Evolutionary conservation across 129 eudicot genomes (phyloP).

Genomic region (Pulicaria dysenterica): DNA sequence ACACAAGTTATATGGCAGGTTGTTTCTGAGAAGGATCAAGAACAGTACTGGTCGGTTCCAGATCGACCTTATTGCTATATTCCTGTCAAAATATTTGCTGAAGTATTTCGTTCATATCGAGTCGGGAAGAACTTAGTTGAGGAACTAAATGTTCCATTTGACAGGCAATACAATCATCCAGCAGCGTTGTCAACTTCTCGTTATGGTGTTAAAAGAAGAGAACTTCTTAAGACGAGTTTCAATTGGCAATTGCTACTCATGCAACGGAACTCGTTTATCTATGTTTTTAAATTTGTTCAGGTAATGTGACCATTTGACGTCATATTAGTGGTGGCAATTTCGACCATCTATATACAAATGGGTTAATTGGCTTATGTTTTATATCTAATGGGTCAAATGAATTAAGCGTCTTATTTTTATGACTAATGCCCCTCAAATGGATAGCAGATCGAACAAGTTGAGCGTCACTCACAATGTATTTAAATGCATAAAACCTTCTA

Average conservation of each 20-base stretch:
- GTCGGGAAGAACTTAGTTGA: conserved; percentile 66
- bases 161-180: conserved; percentile 77
- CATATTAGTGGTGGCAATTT: neutral
- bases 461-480: neutral
- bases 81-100: conserved; percentile 76
- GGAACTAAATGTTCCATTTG: conserved; percentile 72
- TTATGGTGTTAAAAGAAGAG: conserved; percentile 69
- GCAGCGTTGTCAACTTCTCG: conserved; percentile 86
- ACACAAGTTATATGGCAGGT: conserved; percentile 46
- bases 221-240: conserved; percentile 79
- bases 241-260: conserved; percentile 85
- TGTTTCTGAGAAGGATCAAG: conserved; percentile 89
- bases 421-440: neutral
- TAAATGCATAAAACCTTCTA: neutral
- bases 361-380: conserved; percentile 8
- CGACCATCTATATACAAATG: neutral
- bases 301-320: conserved; percentile 38
- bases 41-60: conserved; percentile 81
- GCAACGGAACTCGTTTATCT: conserved; percentile 89
- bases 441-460: neutral
- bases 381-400: conserved; percentile 9
- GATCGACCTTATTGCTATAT: conserved; percentile 63
- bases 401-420: neutral
- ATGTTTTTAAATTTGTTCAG: conserved; percentile 92
- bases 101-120: conserved; percentile 67